Evolutionary conservation across 768 basidiomycete genomes (phyloP), one percentile per base, ranked within the genome.

Genomic region (Sistotremastrum suecicum): DNA sequence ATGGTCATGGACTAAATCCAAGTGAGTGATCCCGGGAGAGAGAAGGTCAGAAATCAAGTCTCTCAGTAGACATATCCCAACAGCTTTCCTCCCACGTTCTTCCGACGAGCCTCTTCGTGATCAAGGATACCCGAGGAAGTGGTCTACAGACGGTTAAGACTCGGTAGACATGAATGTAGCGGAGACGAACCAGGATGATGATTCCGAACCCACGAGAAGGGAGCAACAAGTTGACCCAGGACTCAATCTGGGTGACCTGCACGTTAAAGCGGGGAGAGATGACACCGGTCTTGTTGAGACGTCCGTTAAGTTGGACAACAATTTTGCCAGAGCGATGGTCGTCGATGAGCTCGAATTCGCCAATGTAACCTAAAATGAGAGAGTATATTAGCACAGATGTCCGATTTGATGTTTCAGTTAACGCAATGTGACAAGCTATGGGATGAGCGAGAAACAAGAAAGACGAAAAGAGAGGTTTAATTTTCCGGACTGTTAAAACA

Each of bases 261-360:
- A 98, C 78, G 68, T 98, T 97, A 78, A 88, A 98, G 45, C 95
- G 85, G 39, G 94, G 92, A n/a, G 92, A 97, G 68, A 97, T 97
- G 61, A 99, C 94, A 56, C 94, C 95, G n/a, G 83, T 84, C 72
- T 99, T 99, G 77, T 99, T 99, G 57, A 99, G 77, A 50, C 90
- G 86, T 40, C 95, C 95, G 60, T 95, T 99, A 48, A 99, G 80
- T 69, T 99, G 92, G 57, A 98, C 77, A 58, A 99, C 92, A 54
- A 99, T 89, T 70, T 98, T 99, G 58, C 90, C 90, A 5, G 89
- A 81, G 50, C 94, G 91, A 66, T 98, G 95, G 71, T 99, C 95
- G 59, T 99, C 95, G 62, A 97, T 83, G 66, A 95, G 87, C 65
- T 95, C 92, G 59, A 95, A 95, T 71, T 97, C 91, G 57, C 90